Base-by-base conservation (phyloP, 1,284 basidiomycete species). In the Rugiboletus extremiorientalis region DNA sequence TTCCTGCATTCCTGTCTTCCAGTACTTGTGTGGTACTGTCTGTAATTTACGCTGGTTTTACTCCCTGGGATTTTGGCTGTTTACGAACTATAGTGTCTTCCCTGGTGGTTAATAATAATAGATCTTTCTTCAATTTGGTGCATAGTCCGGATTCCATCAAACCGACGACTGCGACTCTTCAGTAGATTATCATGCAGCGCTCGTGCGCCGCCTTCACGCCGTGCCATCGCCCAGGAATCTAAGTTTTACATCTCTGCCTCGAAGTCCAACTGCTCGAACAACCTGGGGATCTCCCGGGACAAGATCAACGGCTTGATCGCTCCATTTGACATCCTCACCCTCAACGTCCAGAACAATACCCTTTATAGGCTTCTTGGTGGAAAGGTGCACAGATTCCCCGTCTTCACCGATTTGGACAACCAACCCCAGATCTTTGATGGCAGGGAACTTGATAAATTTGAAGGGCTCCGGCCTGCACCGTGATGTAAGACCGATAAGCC, bases 281-380 rank as follows among this genome's bases (percentile, higher is more conserved):
- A 77, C 79, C 73, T 94, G 91, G 50, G 82, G 80, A 74, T 96
- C 94, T 44, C 83, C 88, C 16, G 94, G 94, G 54, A 91, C 84
- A 45, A 96, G 79, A 74, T 96, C 94, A 63, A 96, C 84, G 8
- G 86, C 91, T 71, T 96, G 93, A 77, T 96, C 92, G 61, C 84
- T 83, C 89, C 92, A 94, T 65, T 79, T 78, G 38, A 84, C 84
- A 53, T 88, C 85, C 14, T 82, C 80, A n/a, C 84, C 89, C 33
- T 87, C 84, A 33, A 84, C 86, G 60, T 92, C 90, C 54, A 96
- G 80, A 42, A 95, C 81, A 58, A 95, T 79, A 7, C 92, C 91
- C 72, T 96, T 96, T 75, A 96, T 80, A 5, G 94, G 94, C 63
- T 82, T 84, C 61, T 78, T 70, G 36, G 84, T 77, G 18, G 83